Evolutionary conservation across 192 early-diverging fungal species (phyloP).

Genomic region (Phlyctochytrium planicorne): DNA sequence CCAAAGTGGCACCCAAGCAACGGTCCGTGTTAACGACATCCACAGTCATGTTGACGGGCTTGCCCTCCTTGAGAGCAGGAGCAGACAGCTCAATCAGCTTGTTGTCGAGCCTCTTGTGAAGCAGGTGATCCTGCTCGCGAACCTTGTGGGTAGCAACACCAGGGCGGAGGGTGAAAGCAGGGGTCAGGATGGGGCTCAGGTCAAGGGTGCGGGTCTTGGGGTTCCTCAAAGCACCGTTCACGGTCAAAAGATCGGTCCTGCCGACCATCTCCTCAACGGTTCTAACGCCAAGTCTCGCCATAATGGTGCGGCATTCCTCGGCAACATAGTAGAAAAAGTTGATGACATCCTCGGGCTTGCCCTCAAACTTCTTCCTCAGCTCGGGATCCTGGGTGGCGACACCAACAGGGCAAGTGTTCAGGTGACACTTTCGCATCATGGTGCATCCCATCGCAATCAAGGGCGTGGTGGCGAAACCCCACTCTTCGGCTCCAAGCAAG

Average conservation of each 20-base stretch:
- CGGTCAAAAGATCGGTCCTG: slow-evolving; percentile 77
- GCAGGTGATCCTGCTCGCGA: slow-evolving; percentile 83
- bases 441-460: slow-evolving; percentile 95
- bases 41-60: slow-evolving; percentile 59
- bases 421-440: slow-evolving; percentile 84
- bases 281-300: slow-evolving; percentile 93
- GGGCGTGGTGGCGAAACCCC: slow-evolving; percentile 98
- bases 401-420: slow-evolving; percentile 96
- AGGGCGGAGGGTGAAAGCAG: slow-evolving; percentile 81
- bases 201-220: slow-evolving; percentile 87
- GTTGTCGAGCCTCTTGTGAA: slow-evolving; percentile 85
- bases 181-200: slow-evolving; percentile 81
- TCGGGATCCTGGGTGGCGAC: slow-evolving; percentile 96
- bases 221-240: slow-evolving; percentile 72
- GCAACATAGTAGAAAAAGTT: slow-evolving; percentile 99
- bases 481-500: slow-evolving; percentile 97
- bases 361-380: slow-evolving; percentile 91
- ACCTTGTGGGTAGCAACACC: slow-evolving; percentile 84
- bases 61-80: slow-evolving; percentile 58
- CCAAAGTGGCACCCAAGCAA: slow-evolving; percentile 87
- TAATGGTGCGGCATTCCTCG: slow-evolving; percentile 88
- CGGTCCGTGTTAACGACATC: slow-evolving; percentile 93
- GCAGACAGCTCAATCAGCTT: slow-evolving; percentile 81
- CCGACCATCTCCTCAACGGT: slow-evolving; percentile 97
- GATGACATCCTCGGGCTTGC: slow-evolving; percentile 93